Evolutionary conservation across 768 basidiomycete genomes (phyloP).

Genomic region (Collybia mongolica): DNA sequence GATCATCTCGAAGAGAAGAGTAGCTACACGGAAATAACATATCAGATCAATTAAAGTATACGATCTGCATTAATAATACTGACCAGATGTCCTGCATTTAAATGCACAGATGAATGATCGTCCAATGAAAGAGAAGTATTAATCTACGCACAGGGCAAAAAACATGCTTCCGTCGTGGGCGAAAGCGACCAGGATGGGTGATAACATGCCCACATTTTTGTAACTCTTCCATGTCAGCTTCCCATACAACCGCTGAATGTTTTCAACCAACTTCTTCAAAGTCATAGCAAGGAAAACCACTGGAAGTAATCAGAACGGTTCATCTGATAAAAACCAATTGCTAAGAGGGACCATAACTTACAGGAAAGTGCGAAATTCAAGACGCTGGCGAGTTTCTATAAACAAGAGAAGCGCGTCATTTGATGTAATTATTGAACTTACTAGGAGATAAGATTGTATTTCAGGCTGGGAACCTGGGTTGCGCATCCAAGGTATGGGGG

Average conservation of each 20-base stretch:
- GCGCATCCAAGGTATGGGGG: neutral
- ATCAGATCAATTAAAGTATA: neutral
- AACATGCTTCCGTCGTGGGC: neutral
- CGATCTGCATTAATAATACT: neutral
- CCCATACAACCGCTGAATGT: neutral
- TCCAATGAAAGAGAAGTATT: neutral
- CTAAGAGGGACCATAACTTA: neutral
- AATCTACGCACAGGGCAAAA: neutral
- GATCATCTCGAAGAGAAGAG: neutral
- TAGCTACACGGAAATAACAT: neutral
- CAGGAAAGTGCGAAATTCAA: neutral
- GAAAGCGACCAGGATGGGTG: neutral
- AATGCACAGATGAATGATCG: neutral
- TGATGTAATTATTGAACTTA: neutral
- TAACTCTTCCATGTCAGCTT: neutral
- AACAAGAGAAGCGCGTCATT: neutral
- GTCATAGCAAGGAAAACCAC: conserved; percentile 1
- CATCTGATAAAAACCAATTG: neutral
- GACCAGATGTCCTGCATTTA: neutral
- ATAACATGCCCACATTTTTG: neutral
- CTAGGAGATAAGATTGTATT: neutral
- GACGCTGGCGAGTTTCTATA: neutral
- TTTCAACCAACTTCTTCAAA: neutral
- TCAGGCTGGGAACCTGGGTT: neutral
- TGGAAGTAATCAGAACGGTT: neutral